Conservation (phyloP, 345 rosid genomes). For the Eutrema heterophyllum region DNA sequence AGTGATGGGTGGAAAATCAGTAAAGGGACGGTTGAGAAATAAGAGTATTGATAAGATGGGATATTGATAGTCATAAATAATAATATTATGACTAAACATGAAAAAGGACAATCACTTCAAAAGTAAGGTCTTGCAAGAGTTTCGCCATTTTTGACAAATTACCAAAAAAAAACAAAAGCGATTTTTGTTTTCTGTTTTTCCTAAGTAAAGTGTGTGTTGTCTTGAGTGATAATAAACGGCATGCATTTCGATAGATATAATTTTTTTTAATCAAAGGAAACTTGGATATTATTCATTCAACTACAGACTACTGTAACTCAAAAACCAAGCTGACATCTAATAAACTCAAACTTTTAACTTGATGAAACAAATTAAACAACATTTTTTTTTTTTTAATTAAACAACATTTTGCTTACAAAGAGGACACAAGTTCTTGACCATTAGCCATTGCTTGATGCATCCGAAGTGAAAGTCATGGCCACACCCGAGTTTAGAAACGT, state of each 20-base stretch:
- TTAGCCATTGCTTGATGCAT: slow-evolving; percentile 19
- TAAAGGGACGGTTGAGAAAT: slow-evolving; percentile 12
- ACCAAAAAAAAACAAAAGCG: neutral
- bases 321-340: neutral
- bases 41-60: slow-evolving; percentile 9
- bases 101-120: slow-evolving; percentile 15
- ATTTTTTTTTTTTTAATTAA: neutral
- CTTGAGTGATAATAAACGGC: neutral
- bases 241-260: neutral
- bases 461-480: slow-evolving; percentile 17
- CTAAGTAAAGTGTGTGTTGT: neutral
- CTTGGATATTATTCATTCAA: neutral
- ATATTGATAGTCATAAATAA: slow-evolving; percentile 11
- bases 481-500: slow-evolving; percentile 14
- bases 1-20: neutral
- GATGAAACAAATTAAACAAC: neutral
- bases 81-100: slow-evolving; percentile 9
- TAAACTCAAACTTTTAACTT: neutral
- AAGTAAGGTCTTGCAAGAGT: slow-evolving; percentile 21
- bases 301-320: neutral
- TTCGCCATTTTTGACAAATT: slow-evolving; percentile 30
- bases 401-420: slow-evolving; percentile 11
- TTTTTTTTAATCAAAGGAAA: neutral
- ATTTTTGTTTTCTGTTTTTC: neutral
- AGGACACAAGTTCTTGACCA: slow-evolving; percentile 21